Percentiles rank a stretch among this genome's conserved stretches.
Evolutionary conservation across 1,284 basidiomycete species (phyloP).

Genomic region (Puccinia novopanici): DNA sequence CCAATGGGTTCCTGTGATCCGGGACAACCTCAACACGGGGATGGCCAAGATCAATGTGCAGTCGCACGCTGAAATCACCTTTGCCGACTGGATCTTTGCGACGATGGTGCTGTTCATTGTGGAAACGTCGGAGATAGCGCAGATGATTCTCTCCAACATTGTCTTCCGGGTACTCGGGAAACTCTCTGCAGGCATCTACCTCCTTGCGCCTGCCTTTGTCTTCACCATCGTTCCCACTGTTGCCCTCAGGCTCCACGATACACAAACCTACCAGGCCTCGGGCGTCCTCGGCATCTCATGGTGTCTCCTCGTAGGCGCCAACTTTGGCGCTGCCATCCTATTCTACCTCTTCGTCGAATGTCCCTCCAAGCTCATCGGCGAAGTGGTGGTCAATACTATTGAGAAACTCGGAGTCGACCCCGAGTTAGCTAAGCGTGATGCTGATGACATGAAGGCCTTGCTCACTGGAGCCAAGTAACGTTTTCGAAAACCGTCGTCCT

Average conservation of each 20-base stretch:
- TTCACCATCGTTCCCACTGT: constrained; percentile 57
- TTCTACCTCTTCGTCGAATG: constrained; percentile 58
- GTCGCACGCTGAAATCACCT: constrained; percentile 56
- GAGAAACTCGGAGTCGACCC: constrained; percentile 53
- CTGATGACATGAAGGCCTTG: constrained; percentile 41
- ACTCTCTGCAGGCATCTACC: constrained; percentile 56
- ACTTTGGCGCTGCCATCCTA: constrained; percentile 54
- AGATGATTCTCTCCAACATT: constrained; percentile 57
- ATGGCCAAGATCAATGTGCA: constrained; percentile 56
- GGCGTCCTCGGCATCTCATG: constrained; percentile 56
- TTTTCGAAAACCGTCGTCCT: neutral
- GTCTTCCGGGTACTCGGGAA: constrained; percentile 57
- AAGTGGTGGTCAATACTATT: constrained; percentile 55
- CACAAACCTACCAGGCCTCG: constrained; percentile 54
- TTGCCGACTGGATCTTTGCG: constrained; percentile 57
- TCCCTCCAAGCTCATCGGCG: constrained; percentile 57
- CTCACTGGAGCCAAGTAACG: constrained; percentile 2
- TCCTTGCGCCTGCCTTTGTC: constrained; percentile 57
- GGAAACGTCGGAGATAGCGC: constrained; percentile 57
- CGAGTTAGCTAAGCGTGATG: constrained; percentile 32
- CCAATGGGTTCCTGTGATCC: constrained; percentile 56
- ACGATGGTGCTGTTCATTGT: constrained; percentile 56
- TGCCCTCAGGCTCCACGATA: constrained; percentile 55
- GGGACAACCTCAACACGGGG: constrained; percentile 57
- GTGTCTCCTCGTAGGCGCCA: constrained; percentile 56